These are phyloP conservation scores for Sclerotinia minor DNA, from an alignment of 2,329 filamentous ascomycete genomes.

Conservation along the genomic window DNA sequence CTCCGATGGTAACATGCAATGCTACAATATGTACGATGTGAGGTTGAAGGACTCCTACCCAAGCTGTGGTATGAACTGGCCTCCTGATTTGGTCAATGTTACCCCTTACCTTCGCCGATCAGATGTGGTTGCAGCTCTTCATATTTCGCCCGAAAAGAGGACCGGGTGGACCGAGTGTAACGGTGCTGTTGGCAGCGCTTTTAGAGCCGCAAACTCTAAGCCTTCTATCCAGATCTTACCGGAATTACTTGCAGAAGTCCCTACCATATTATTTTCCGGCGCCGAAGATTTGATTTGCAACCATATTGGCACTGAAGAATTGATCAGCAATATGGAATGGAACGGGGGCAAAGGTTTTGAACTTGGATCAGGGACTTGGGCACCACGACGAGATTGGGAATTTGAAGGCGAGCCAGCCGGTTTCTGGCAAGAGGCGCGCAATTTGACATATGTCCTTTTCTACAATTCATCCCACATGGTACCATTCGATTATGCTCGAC, in stretches of 20 bases:
- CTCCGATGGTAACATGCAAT: conserved; percentile 56
- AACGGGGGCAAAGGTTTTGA: conserved; percentile 92
- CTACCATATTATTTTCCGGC: conserved; percentile 86
- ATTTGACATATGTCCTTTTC: conserved; percentile 92
- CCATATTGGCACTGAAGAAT: conserved; percentile 85
- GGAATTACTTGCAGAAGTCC: conserved; percentile 72
- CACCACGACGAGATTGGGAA: conserved; percentile 89
- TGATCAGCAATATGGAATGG: conserved; percentile 91
- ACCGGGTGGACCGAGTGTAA: conserved; percentile 92
- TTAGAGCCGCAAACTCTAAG: conserved; percentile 68
- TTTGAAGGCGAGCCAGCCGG: conserved; percentile 88
- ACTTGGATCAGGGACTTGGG: conserved; percentile 79
- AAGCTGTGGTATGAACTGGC: conserved; percentile 97
- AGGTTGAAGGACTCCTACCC: conserved; percentile 77
- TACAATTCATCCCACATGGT: conserved; percentile 99
- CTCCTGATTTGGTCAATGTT: conserved; percentile 75
- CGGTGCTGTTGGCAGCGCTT: conserved; percentile 71
- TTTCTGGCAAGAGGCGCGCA: conserved; percentile 91
- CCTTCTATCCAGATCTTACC: conserved; percentile 77
- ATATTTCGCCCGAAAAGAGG: conserved; percentile 78
- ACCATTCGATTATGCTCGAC: conserved; percentile 85
- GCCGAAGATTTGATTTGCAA: conserved; percentile 97
- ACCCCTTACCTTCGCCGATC: conserved; percentile 79
- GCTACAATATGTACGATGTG: conserved; percentile 96
- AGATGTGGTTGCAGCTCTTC: conserved; percentile 79